Conservation (phyloP, 352 stramenopile genomes). For the Phytophthora podocarpi region DNA sequence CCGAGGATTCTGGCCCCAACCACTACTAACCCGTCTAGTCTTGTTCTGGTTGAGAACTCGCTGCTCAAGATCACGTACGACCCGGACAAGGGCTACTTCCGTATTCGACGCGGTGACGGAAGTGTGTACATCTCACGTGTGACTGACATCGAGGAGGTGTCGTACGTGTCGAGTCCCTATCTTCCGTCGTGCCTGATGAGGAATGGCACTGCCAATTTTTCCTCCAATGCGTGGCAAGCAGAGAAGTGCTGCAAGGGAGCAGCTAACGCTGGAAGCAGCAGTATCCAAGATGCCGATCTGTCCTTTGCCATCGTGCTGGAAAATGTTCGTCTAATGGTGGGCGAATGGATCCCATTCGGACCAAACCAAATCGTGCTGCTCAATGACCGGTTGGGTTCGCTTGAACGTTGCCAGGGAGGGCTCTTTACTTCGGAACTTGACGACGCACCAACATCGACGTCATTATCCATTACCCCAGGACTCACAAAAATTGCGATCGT, state of each 20-base stretch:
- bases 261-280: conserved; percentile 46
- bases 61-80: conserved; percentile 94
- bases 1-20: neutral
- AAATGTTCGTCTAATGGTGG: conserved; percentile 96
- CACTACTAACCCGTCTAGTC: conserved; percentile 41
- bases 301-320: conserved; percentile 97
- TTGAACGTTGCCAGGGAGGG: conserved; percentile 95
- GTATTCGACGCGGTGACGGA: conserved; percentile 81
- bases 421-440: conserved; percentile 97
- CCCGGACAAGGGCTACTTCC: conserved; percentile 87
- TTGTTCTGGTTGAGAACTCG: conserved; percentile 92
- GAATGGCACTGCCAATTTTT: conserved; percentile 90
- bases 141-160: conserved; percentile 97
- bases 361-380: conserved; percentile 98
- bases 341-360: conserved; percentile 98
- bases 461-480: conserved; percentile 82
- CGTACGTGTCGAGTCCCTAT: conserved; percentile 97
- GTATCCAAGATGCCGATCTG: conserved; percentile 93
- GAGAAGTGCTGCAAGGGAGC: conserved; percentile 85
- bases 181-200: conserved; percentile 95
- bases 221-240: conserved; percentile 93
- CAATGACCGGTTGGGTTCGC: conserved; percentile 96
- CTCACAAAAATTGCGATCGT: conserved; percentile 97
- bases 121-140: conserved; percentile 93
- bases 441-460: conserved; percentile 78